Percentiles rank a stretch among this genome's conserved stretches.
Evolutionary conservation across 192 early-diverging fungal genomes (phyloP).

Genomic region (Backusella mclennaniae): DNA sequence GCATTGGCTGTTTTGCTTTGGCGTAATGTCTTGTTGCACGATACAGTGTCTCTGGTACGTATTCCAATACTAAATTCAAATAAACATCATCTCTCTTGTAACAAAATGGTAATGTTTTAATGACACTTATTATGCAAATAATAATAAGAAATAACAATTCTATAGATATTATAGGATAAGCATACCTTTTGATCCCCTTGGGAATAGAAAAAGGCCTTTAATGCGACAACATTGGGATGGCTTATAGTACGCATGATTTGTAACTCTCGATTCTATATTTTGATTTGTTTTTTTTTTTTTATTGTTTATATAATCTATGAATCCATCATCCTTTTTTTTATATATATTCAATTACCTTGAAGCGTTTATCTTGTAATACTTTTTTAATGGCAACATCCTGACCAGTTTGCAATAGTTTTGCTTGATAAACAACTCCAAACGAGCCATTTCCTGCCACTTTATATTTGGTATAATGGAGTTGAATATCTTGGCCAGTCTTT

Average conservation of each 20-base stretch:
- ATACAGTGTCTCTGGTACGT: conserved; percentile 93
- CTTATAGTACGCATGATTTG: conserved; percentile 89
- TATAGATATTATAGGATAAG: not conserved
- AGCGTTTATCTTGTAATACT: conserved; percentile 96
- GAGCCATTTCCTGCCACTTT: conserved; percentile 97
- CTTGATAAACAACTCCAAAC: conserved; percentile 98
- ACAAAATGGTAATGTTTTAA: not conserved
- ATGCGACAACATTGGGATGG: conserved; percentile 90
- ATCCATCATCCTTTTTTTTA: not conserved
- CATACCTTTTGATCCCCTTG: conserved; percentile 78
- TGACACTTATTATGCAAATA: conserved; percentile 1
- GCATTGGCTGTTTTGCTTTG: conserved; percentile 89
- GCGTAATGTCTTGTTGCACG: conserved; percentile 83
- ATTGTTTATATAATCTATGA: not conserved
- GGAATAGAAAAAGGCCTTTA: conserved; percentile 93
- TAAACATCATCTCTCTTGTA: conserved; percentile 84
- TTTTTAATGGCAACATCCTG: conserved; percentile 95
- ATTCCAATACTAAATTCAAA: conserved; percentile 95
- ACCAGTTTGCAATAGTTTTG: conserved; percentile 73
- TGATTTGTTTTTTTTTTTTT: too few relatives aligned
- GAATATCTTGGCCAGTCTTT: conserved; percentile 77
- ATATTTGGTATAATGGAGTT: conserved; percentile 88
- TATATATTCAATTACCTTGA: conserved; percentile 68
- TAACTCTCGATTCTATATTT: conserved; percentile 78
- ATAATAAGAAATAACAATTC: not conserved